Evolutionary conservation across 768 basidiomycete genomes (phyloP).

Genomic region (Lyophyllum decastes): DNA sequence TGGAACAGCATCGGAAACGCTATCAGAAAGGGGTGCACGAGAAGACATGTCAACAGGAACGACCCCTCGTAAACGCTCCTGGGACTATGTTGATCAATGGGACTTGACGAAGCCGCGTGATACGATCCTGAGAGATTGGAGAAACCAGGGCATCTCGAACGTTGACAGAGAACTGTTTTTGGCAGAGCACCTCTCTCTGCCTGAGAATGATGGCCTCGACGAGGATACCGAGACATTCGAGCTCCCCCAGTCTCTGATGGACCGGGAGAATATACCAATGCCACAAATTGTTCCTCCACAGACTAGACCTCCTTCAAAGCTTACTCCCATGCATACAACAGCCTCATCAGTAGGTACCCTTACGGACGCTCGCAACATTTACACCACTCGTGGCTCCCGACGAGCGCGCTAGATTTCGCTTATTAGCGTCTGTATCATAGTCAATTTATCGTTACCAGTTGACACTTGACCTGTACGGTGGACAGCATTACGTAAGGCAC

Average conservation of each 20-base stretch:
- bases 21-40: conserved; percentile 58
- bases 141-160: conserved; percentile 30
- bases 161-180: conserved; percentile 36
- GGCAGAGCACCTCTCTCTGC: conserved; percentile 35
- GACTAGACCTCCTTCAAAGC: conserved; percentile 28
- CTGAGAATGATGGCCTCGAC: conserved; percentile 28
- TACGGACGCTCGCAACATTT: conserved; percentile 45
- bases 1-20: conserved; percentile 47
- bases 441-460: conserved; percentile 3
- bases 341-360: conserved; percentile 33
- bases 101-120: conserved; percentile 66
- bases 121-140: conserved; percentile 55
- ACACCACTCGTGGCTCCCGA: conserved; percentile 33
- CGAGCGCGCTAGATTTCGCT: conserved; percentile 25
- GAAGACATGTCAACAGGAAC: conserved; percentile 69
- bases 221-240: conserved; percentile 19
- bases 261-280: conserved; percentile 16
- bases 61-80: conserved; percentile 76
- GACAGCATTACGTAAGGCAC: conserved; percentile 6
- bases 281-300: background rate
- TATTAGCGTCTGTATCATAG: background rate
- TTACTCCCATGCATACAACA: conserved; percentile 19
- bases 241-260: conserved; percentile 3
- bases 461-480: background rate
- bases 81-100: conserved; percentile 75